Base-by-base conservation (phyloP, 805 yeast genomes). In the Yamadazyma kitorensis region DNA sequence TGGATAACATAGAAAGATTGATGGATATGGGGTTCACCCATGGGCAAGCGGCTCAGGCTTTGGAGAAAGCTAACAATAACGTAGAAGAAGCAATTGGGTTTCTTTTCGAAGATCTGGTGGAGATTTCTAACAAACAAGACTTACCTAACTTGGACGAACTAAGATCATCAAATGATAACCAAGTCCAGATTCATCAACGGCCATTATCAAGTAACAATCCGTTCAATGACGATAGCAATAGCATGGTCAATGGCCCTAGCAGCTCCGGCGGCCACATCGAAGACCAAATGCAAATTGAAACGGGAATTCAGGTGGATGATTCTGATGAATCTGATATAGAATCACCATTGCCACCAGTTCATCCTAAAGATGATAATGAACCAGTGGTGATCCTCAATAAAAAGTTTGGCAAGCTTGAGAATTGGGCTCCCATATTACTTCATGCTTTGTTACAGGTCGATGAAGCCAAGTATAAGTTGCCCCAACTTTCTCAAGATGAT, bases 21-120 rank as follows among this genome's bases (percentile, higher is more conserved):
- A 33, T 29, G 8, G 66, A 60, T 24, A 66, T 68, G 71, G 74
- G 73, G 24, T 61, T 68, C 51, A 34, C 57, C 29, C 49, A 44
- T 17, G 68, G 58, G 15, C 58, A 62, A 36, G 62, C 72, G 4
- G 36, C 41, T 5, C 56, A 52, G 13, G 79, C 79, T 1, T 50
- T 68, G 30, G 33, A 52, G 27, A 39, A 36, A 15, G 39, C 55
- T 19, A 40, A 45, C 22, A 51, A 49, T 27, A 55, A 59, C 31
- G 41, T 52, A 9, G 57, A 55, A 31, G 45, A 39, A 20, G 63
- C 63, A 24, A 50, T 57, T 34, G 49, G 44, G 14, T 61, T 51
- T 41, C 54, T 73, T 13, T 66, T 70, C 38, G 57, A 53, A 4
- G 64, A 59, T 18, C 55, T 60, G 39, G 39, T 43, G 4, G 47